These are phyloP conservation scores for Microdochium nivale DNA, from an alignment of 2,329 filamentous ascomycete genomes.

Conservation along the genomic window DNA sequence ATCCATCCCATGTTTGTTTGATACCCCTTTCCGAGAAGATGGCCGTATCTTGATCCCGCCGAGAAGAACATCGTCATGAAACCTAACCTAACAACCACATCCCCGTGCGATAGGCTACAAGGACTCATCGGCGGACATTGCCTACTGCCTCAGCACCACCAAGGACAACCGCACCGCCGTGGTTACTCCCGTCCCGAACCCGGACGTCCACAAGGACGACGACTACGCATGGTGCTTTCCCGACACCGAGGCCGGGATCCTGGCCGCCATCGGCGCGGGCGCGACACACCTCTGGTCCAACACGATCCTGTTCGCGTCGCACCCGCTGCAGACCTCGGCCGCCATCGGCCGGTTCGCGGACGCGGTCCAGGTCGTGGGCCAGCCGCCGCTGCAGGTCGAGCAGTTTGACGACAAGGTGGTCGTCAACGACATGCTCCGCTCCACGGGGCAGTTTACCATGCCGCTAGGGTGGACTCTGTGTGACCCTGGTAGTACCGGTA, in stretches of 20 bases:
- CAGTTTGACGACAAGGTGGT: slow-evolving; percentile 40
- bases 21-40: too few relatives aligned
- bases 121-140: slow-evolving; percentile 39
- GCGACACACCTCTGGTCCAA: slow-evolving; percentile 41
- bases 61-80: too few relatives aligned
- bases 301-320: slow-evolving; percentile 37
- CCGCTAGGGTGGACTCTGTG: slow-evolving; percentile 21
- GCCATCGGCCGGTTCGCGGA: slow-evolving; percentile 19
- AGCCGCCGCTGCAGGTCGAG: slow-evolving; percentile 36
- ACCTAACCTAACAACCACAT: neutral
- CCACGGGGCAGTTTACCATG: slow-evolving; percentile 26
- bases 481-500: too few relatives aligned
- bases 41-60: too few relatives aligned
- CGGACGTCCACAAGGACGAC: slow-evolving; percentile 14
- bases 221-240: slow-evolving; percentile 31
- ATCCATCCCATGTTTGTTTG: neutral
- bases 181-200: slow-evolving; percentile 18
- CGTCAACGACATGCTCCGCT: slow-evolving; percentile 33
- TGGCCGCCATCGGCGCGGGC: slow-evolving; percentile 26
- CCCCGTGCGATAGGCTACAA: slow-evolving; percentile 27
- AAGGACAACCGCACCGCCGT: slow-evolving; percentile 18
- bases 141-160: slow-evolving; percentile 23
- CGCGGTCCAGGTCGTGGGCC: slow-evolving; percentile 29
- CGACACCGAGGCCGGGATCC: slow-evolving; percentile 32
- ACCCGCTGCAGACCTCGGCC: slow-evolving; percentile 34